Base-by-base conservation (phyloP, 495 filamentous ascomycete species). In the Neurospora sp. region DNA sequence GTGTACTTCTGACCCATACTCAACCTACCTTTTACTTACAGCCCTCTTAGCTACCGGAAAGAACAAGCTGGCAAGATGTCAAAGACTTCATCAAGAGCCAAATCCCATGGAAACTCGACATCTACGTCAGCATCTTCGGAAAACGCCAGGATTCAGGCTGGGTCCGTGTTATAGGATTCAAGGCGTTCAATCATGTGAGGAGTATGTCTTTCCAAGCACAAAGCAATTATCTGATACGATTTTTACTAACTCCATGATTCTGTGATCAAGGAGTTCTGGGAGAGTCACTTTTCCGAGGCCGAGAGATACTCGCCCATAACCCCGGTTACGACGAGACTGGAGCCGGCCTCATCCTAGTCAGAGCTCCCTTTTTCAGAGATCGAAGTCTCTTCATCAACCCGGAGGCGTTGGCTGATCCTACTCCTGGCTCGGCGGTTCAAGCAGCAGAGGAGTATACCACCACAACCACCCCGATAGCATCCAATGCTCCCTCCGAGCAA, bases 131-230 rank as follows among this genome's bases (percentile, higher is more conserved):
- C 15, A 11, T 73, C 8, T 31, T 24, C 9, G 48, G 48, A 31
- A 40, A 15, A 24, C 39, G 69, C 1, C 71, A 17, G 28, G 69
- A 73, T 15, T 37, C 43, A 17, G 74, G 74, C 1, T 75, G 74
- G 74, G 43, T 75, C 39, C 74, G 74, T n/a, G 74, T 75, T 5
- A 19, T 73, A 24, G 74, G 74, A 24, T 38, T 73, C 34, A 69
- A 37, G 2, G 38, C 48, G 4, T 75, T 71, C 21, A 45, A 62
- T 1, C 38, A 73, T 69, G 72, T 75, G 11, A 69, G 59, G 13
- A 69, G 74, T 73, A 70, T 15, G 54, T 66, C 11, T 28, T 66
- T 28, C 8, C 15, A 8, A 34, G 6, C 3, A 34, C 15, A 9
- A 19, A 34, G 7, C 15, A 28, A 15, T 13, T 6, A 9, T 9